A percentile compares a stretch with the other conserved stretches of the same genome.
Evolutionary conservation across 345 rosid genomes (phyloP).

Genomic region (Stellera chamaejasme): DNA sequence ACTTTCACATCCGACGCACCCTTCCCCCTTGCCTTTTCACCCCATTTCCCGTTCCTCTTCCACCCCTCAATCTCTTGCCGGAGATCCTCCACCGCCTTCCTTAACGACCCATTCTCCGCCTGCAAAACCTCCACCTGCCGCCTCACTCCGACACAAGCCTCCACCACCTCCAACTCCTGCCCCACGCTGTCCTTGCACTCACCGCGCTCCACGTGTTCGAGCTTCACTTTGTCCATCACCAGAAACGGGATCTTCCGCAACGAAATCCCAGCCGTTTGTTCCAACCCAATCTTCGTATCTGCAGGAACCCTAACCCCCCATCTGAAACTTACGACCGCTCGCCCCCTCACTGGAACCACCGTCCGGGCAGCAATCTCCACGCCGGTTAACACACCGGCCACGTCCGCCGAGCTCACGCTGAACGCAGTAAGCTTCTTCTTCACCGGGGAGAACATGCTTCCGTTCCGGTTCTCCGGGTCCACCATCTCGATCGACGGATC

Average conservation of each 20-base stretch:
- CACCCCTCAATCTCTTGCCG: slow-evolving; percentile 36
- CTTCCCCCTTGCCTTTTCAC: slow-evolving; percentile 31
- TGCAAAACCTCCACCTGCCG: slow-evolving; percentile 60
- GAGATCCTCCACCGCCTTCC: slow-evolving; percentile 68
- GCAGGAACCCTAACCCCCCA: slow-evolving; percentile 94
- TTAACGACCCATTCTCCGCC: slow-evolving; percentile 51
- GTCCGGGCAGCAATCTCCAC: slow-evolving; percentile 75
- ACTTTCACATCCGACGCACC: slow-evolving; percentile 5
- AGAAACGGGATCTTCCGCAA: slow-evolving; percentile 57
- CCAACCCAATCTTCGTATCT: slow-evolving; percentile 31
- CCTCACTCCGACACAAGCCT: slow-evolving; percentile 43
- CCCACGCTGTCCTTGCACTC: slow-evolving; percentile 22
- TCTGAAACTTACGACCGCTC: slow-evolving; percentile 59
- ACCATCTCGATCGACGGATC: slow-evolving; percentile 59
- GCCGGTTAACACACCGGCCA: slow-evolving; percentile 44
- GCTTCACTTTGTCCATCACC: slow-evolving; percentile 82
- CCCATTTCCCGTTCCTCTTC: slow-evolving; percentile 29
- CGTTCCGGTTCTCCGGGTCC: slow-evolving; percentile 32
- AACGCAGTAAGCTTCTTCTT: slow-evolving; percentile 31
- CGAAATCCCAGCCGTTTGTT: slow-evolving; percentile 39
- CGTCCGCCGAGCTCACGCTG: slow-evolving; percentile 30
- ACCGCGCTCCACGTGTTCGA: slow-evolving; percentile 56
- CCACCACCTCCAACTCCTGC: slow-evolving; percentile 32
- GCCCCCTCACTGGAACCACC: slow-evolving; percentile 52
- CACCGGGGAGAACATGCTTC: slow-evolving; percentile 20